Base-by-base conservation (phyloP, 1,284 basidiomycete genomes). In the Thecaphora thlaspeos region DNA sequence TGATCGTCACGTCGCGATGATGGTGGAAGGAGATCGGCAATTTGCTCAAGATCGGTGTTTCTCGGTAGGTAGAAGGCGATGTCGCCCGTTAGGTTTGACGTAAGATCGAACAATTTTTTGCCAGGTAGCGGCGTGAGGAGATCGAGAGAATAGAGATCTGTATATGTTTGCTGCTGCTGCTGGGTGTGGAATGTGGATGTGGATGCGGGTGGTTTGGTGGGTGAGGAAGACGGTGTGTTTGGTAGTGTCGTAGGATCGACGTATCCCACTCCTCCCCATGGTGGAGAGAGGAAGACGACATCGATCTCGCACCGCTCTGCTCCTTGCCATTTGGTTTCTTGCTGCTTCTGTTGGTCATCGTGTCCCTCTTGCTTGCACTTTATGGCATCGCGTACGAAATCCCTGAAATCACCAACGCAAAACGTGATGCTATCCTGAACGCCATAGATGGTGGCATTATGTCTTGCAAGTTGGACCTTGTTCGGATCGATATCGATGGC, bases 341-440 rank as follows among this genome's bases (percentile, higher is more conserved):
- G 41, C 28, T 34, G 32, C 32, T 4, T 8, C 32, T 34, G 26
- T 10, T 42, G 40, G 12, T 65, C 18, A 21, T 69, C 62, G 77
- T 23, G 60, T 58, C 34, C 22, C 43, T 38, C 10, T 21, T 22
- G n/a, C 22, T 21, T 40, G 9, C n/a, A 28, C 28, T 26, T 38
- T 43, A 28, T 24, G 32, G 12, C 32, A 14, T 34, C 55, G 17
- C 83, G 80, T 1, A 88, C 88, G 74, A 93, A 95, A 7, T 86
- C 82, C 36, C 90, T 76, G 76, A 88, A 95, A 80, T 97, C 93
- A 1, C 83, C 84, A n/a, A 89, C 83, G 40, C 98, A 83, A 73
- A 97, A 97, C 61, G 92, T 90, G 71, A 98, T 98, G 24, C 90
- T 84, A 73, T 96, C 88, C 15, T 87, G 87, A 18, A 98, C 92